Evolutionary conservation across 192 early-diverging fungal genomes (phyloP).

Genomic region (Spinellus fusiger): DNA sequence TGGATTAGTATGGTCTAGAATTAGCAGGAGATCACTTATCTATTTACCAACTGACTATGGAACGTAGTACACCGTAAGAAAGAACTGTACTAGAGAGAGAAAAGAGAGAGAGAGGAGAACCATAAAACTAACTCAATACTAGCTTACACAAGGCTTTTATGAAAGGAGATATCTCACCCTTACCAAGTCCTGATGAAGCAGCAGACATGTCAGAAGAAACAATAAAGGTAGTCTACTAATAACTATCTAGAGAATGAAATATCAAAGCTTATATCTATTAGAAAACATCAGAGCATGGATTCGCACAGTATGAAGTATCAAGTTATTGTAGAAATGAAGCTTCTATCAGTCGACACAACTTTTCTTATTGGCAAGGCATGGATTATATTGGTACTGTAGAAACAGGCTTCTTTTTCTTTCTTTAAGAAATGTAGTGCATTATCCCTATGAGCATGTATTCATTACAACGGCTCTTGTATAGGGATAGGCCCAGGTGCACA

Average conservation of each 20-base stretch:
- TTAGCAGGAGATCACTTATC: conserved; percentile 46
- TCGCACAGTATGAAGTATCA: conserved; percentile 53
- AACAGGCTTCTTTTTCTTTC: too few relatives aligned
- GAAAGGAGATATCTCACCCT: conserved; percentile 17
- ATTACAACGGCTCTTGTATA: not conserved
- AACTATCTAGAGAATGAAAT: not conserved
- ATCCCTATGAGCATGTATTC: not conserved
- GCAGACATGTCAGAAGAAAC: conserved; percentile 50
- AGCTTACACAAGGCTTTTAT: conserved; percentile 35
- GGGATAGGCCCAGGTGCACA: conserved; percentile 54
- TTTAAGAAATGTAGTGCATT: not conserved
- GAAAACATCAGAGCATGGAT: conserved; percentile 33
- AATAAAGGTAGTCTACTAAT: conserved; percentile 25
- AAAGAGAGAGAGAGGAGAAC: not conserved
- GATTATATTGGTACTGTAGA: conserved; percentile 41
- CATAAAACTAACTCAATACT: not conserved
- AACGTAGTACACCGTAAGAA: conserved; percentile 44
- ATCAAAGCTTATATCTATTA: conserved; percentile 1
- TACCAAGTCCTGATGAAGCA: conserved; percentile 33
- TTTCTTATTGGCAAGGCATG: conserved; percentile 49
- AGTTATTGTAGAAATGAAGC: conserved; percentile 35
- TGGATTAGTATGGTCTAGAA: conserved; percentile 28
- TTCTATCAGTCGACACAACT: conserved; percentile 46
- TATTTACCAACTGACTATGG: conserved; percentile 48
- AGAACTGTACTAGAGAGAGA: not conserved